Evolutionary conservation across 768 basidiomycete species (phyloP).

Genomic region (Tubosaeta brunneosetosa): DNA sequence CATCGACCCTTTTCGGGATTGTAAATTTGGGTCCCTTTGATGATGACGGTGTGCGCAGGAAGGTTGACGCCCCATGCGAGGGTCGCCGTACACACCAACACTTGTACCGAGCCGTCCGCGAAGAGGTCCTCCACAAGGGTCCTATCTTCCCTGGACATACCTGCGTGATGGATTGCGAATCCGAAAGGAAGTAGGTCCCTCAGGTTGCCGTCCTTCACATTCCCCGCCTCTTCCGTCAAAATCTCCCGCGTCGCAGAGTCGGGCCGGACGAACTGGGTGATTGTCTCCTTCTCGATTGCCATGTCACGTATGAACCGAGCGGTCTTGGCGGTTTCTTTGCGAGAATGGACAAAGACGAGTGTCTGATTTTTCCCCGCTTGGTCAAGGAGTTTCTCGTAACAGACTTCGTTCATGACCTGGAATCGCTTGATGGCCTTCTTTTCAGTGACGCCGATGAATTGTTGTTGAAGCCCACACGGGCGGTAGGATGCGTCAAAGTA

Average conservation of each 20-base stretch:
- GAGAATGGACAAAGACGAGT: slow-evolving; percentile 95
- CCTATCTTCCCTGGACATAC: slow-evolving; percentile 90
- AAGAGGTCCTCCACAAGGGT: slow-evolving; percentile 92
- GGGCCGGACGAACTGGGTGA: slow-evolving; percentile 92
- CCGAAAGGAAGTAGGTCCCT: slow-evolving; percentile 93
- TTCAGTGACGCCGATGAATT: slow-evolving; percentile 96
- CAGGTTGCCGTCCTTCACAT: slow-evolving; percentile 78
- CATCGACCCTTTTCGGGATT: slow-evolving; percentile 98
- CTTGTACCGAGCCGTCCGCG: slow-evolving; percentile 86
- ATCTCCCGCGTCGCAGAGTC: slow-evolving; percentile 91
- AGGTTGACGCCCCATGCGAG: slow-evolving; percentile 99
- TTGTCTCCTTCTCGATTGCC: slow-evolving; percentile 95
- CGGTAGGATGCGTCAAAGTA: slow-evolving; percentile 95
- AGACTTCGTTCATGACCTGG: slow-evolving; percentile 97
- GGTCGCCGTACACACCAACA: slow-evolving; percentile 94
- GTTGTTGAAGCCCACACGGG: slow-evolving; percentile 92
- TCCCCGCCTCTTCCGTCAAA: slow-evolving; percentile 74
- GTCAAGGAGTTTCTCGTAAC: slow-evolving; percentile 97
- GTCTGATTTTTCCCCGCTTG: slow-evolving; percentile 89
- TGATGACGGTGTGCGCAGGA: slow-evolving; percentile 96
- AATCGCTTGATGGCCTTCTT: slow-evolving; percentile 99
- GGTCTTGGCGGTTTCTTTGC: slow-evolving; percentile 98
- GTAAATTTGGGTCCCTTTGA: slow-evolving; percentile 99
- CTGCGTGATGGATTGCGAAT: slow-evolving; percentile 96
- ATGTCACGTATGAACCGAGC: slow-evolving; percentile 90